Percentiles rank a stretch among this genome's conserved stretches.
These are phyloP conservation scores for Arctium lappa DNA, from an alignment of 129 eudicot genomes.

Conservation along the genomic window DNA sequence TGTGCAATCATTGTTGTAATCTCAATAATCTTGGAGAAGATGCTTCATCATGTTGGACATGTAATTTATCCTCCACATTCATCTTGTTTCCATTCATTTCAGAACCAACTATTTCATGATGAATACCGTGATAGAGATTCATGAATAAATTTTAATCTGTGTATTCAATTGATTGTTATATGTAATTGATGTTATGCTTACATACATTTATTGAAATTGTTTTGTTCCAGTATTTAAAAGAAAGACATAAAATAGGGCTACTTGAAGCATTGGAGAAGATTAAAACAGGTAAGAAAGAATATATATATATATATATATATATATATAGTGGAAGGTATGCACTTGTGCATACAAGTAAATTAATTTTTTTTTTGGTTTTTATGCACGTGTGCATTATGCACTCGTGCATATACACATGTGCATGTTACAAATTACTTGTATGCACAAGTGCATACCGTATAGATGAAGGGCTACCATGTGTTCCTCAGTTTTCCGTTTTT, in stretches of 20 bases:
- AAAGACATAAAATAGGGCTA: constrained; percentile 57
- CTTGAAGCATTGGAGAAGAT: constrained; percentile 84
- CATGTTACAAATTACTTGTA: no score
- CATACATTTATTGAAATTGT: constrained; percentile 2
- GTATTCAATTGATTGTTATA: not conserved
- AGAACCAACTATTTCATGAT: not conserved
- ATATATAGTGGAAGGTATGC: no score
- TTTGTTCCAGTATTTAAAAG: constrained; percentile 40
- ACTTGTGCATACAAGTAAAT: no score
- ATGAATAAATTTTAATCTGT: not conserved
- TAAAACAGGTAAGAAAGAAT: constrained; percentile 56
- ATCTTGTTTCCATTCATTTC: not conserved
- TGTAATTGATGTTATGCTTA: not conserved
- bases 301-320: no score
- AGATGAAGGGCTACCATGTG: no score
- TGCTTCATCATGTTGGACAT: constrained; percentile 55
- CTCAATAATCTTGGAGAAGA: constrained; percentile 62
- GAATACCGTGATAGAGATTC: not conserved
- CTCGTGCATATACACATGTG: no score
- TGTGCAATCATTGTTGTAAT: constrained; percentile 58
- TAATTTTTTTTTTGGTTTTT: no score
- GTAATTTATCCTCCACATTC: constrained; percentile 28
- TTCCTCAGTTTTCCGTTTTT: no score
- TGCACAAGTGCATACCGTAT: no score
- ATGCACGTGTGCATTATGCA: no score